Conservation (phyloP, 1,284 basidiomycete species). For the Dichomitus squalens region DNA sequence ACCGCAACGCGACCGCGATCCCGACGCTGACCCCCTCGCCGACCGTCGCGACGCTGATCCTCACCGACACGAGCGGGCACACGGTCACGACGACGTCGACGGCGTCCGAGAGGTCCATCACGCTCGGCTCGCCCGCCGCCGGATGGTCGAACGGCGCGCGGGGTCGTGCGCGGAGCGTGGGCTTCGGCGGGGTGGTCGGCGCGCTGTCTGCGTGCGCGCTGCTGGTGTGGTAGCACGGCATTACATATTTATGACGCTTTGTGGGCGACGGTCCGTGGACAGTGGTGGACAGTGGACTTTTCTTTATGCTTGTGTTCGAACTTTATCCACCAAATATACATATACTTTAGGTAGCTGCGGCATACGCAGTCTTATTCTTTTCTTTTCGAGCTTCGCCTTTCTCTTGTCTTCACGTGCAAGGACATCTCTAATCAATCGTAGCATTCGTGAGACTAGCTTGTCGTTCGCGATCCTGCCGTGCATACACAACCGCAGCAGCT, state of each 20-base stretch:
- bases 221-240: not conserved
- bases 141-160: slow-evolving; percentile 20
- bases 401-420: too few relatives aligned
- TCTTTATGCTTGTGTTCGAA: not conserved
- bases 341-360: too few relatives aligned
- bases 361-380: too few relatives aligned
- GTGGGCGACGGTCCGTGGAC: too few relatives aligned
- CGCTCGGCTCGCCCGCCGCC: slow-evolving; percentile 40
- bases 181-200: not conserved
- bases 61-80: slow-evolving; percentile 38
- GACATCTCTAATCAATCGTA: too few relatives aligned
- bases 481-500: too few relatives aligned
- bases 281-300: not conserved
- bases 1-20: slow-evolving; percentile 34
- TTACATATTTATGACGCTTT: not conserved
- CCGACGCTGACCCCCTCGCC: slow-evolving; percentile 37
- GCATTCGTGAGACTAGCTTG: too few relatives aligned
- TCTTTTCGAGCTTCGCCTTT: too few relatives aligned
- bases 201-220: slow-evolving; percentile 2
- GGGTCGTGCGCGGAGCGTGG: not conserved
- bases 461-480: too few relatives aligned
- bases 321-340: too few relatives aligned
- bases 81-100: slow-evolving; percentile 36
- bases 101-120: slow-evolving; percentile 31
- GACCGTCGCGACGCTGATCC: slow-evolving; percentile 36